These are phyloP conservation scores for Sclerotinia glacialis DNA, from an alignment of 2,329 filamentous ascomycete genomes.

Conservation along the genomic window DNA sequence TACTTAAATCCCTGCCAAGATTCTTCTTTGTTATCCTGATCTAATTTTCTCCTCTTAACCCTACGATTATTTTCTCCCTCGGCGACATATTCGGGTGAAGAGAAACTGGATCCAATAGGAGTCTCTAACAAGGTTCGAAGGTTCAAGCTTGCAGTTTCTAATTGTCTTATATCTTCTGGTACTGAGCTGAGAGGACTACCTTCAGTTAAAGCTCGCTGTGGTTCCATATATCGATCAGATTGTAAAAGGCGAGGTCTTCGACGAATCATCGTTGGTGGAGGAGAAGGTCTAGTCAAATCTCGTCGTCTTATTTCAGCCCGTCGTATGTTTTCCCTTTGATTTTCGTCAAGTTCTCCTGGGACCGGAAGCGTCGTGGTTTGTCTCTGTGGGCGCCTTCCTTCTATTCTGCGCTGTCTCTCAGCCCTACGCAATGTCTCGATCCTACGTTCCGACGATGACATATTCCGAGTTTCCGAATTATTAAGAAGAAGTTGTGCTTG, in stretches of 20 bases:
- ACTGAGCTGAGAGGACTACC: constrained; percentile 22
- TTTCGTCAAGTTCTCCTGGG: constrained; percentile 20
- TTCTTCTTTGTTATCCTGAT: constrained; percentile 55
- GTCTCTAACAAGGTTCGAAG: constrained; percentile 32
- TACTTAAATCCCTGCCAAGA: constrained; percentile 65
- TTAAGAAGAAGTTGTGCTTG: not conserved
- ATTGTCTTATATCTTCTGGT: constrained; percentile 31
- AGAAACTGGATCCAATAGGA: constrained; percentile 28
- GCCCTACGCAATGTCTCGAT: not conserved
- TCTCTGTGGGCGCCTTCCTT: constrained; percentile 24
- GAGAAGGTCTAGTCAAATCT: constrained; percentile 19
- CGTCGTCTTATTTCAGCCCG: constrained; percentile 24
- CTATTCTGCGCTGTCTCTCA: constrained; percentile 25
- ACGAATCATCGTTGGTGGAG: constrained; percentile 23
- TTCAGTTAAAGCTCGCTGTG: constrained; percentile 29
- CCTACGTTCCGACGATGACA: constrained; percentile 19
- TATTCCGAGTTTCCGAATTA: constrained; percentile 6
- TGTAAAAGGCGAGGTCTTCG: constrained; percentile 29
- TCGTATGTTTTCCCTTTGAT: constrained; percentile 17
- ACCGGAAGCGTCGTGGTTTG: constrained; percentile 23
- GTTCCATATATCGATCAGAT: constrained; percentile 37
- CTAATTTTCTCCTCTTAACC: constrained; percentile 68
- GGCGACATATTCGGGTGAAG: constrained; percentile 30
- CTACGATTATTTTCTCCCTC: constrained; percentile 50
- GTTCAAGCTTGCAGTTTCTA: constrained; percentile 34